Conservation (phyloP, 2,329 filamentous ascomycete genomes). For the Cladosporium halotolerans region DNA sequence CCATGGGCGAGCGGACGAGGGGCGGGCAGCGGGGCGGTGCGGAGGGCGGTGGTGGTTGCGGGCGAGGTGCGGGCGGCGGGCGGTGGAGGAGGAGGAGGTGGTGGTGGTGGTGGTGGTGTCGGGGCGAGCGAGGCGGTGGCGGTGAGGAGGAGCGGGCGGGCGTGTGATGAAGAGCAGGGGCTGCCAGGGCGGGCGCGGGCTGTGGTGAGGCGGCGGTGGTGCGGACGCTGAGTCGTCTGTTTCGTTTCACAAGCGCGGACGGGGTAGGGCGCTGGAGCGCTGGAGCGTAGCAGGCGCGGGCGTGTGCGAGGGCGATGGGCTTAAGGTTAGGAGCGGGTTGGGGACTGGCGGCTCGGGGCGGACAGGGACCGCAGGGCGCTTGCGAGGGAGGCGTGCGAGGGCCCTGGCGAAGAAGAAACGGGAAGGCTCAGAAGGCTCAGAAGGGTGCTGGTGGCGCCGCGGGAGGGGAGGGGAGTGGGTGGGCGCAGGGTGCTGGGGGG, state of each 20-base stretch:
- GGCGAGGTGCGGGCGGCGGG: neutral
- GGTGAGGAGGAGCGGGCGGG: conserved; percentile 29
- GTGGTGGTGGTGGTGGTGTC: neutral
- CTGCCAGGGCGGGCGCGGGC: conserved; percentile 36
- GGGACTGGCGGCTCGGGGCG: conserved; percentile 5
- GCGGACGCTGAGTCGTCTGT: conserved; percentile 7
- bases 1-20: conserved; percentile 1
- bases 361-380: neutral
- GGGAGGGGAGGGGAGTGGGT: neutral
- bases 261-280: neutral
- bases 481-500: neutral
- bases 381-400: neutral
- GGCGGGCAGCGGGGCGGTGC: neutral
- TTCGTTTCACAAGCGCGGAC: conserved; percentile 10
- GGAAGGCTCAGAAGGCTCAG: too few relatives aligned
- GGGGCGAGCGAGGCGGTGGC: neutral
- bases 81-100: conserved; percentile 4
- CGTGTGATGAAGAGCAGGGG: conserved; percentile 34
- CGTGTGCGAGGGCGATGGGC: neutral
- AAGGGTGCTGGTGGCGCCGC: neutral
- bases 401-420: neutral
- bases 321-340: conserved; percentile 7
- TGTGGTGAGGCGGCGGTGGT: neutral
- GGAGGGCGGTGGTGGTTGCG: neutral
- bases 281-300: neutral